Percentiles rank a stretch among this genome's conserved stretches.
These are phyloP conservation scores for Diutina neorugosa DNA, from an alignment of 1,139 yeast species.

Conservation along the genomic window DNA sequence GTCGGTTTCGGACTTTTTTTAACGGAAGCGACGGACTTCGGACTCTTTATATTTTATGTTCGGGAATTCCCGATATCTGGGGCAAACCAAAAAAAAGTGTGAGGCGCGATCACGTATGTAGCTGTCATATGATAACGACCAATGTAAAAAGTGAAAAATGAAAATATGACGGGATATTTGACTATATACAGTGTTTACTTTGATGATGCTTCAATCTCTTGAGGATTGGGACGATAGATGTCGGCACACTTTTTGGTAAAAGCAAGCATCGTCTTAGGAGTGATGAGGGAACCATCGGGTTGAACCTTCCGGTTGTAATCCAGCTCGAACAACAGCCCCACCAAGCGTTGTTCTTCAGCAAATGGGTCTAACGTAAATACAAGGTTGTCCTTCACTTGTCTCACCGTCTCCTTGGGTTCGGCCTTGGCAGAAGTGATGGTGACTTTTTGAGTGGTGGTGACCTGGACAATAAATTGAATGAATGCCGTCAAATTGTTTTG, in stretches of 20 bases:
- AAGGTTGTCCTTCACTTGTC: conserved; percentile 58
- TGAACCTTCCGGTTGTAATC: conserved; percentile 27
- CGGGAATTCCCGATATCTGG: not conserved
- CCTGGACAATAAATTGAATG: conserved; percentile 67
- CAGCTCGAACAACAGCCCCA: conserved; percentile 75
- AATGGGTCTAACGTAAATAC: conserved; percentile 70
- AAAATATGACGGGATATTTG: not conserved
- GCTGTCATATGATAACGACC: not conserved
- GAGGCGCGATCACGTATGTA: not conserved
- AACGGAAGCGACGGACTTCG: not conserved
- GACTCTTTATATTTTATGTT: not conserved
- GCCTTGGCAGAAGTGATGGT: conserved; percentile 26
- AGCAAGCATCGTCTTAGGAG: conserved; percentile 16
- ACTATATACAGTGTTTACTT: not conserved
- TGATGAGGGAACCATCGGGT: conserved; percentile 29
- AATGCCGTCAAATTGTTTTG: conserved; percentile 52
- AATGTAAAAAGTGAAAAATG: too few relatives aligned
- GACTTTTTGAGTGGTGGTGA: conserved; percentile 62
- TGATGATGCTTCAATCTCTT: not conserved
- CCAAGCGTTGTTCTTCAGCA: conserved; percentile 50
- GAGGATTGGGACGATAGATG: conserved; percentile 19
- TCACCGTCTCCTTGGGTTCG: conserved; percentile 25
- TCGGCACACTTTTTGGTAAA: conserved; percentile 34
- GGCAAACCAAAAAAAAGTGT: not conserved
- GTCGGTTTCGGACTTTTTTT: not conserved